Evolutionary conservation across 139 green algal genomes (phyloP), one percentile per base, ranked within the genome.

Genomic region (Zygnema circumcarinatum): DNA sequence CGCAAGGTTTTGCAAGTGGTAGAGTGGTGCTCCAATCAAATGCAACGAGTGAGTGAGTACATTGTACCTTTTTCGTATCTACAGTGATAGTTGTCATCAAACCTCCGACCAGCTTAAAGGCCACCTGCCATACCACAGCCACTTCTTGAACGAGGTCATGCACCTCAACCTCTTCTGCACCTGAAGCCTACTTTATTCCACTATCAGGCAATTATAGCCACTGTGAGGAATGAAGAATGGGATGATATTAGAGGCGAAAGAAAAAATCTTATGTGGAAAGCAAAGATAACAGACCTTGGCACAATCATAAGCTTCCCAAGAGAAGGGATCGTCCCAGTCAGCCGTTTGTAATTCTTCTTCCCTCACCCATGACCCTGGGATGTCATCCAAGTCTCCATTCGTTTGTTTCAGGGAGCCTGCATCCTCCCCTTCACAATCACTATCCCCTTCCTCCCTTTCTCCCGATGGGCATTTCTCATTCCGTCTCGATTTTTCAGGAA

Each of bases 281-380:
- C 11, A 7, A 41, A 38, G 69, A 78, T 52, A 38, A 41, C 11
- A 16, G 3, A 78, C 76, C 76, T 83, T 83, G 52, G 76, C 76
- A 52, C 7, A 83, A 52, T 83, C 76, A 11, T 83, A 83, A 22
- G 47, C 41, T 52, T 76, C 32, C 76, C 76, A 81, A 52, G 7
- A 83, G 16, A 83, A 83, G 7, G 76, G 76, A 52, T 83, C 76
- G 7, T 7, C 47, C 76, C 76, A 83, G 16, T 52, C 76, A 3
- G 41, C 76, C 7, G 47, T 3, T 39, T 62, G 7, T 16, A 62
- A 62, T 62, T 62, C 47, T 16, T 62, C 47, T 16, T 62, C 47
- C 16, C 47, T 62, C 47, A 62, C 47, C 47, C 47, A 62, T 16
- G 47, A 62, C 16, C 47, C 47, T 16, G 47, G 47, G 16, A 62